phyloP scores from a whole-genome alignment of 768 basidiomycete species.

The Termitomyces sp. region DNA sequence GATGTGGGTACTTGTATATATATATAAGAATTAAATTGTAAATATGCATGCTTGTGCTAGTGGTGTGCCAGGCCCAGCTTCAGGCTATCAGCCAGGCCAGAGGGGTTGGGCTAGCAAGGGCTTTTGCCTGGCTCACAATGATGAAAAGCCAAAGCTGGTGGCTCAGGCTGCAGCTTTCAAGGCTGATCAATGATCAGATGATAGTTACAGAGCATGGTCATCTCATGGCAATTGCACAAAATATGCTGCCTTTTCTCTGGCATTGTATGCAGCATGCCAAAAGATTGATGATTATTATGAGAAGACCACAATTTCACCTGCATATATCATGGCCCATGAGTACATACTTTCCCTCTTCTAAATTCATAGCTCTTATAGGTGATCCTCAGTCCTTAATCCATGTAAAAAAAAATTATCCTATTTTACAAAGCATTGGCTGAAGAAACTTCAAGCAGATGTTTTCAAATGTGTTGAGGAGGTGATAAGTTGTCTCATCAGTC shows the following conservation, averaged over 20 bases:
- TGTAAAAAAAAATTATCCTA: constrained; percentile 17
- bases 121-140: too few relatives aligned
- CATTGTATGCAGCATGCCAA: constrained; percentile 20
- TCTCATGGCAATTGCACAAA: too few relatives aligned
- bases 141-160: too few relatives aligned
- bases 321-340: constrained; percentile 30
- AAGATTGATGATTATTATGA: constrained; percentile 34
- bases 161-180: too few relatives aligned
- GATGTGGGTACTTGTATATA: too few relatives aligned
- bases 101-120: too few relatives aligned
- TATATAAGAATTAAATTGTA: too few relatives aligned
- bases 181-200: too few relatives aligned
- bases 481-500: neutral
- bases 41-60: too few relatives aligned
- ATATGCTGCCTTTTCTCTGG: constrained; percentile 1
- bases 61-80: too few relatives aligned
- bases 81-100: too few relatives aligned
- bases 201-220: too few relatives aligned
- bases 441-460: constrained; percentile 12
- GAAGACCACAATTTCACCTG: constrained; percentile 24
- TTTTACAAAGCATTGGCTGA: constrained; percentile 24
- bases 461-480: constrained; percentile 12
- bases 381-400: constrained; percentile 20
- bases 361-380: neutral
- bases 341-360: constrained; percentile 9